Base-by-base conservation (phyloP, 2,329 filamentous ascomycete genomes). In the Pseudocercospora fuligena region DNA sequence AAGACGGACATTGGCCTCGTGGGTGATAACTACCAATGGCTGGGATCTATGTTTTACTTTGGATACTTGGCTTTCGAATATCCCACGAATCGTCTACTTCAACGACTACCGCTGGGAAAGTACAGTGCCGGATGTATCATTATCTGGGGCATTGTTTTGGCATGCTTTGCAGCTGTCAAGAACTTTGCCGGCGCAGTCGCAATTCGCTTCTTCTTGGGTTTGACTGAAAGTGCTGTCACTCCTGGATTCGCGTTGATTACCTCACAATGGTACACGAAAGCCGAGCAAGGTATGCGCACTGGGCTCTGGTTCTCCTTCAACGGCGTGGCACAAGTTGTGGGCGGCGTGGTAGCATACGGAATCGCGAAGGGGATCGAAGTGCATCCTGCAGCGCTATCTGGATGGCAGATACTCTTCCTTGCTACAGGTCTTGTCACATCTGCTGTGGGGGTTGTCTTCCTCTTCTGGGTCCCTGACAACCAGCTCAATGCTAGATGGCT, bases 301-400 rank as follows among this genome's bases (percentile, higher is more conserved):
- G 86, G 85, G 3, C 85, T 91, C 63, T 92, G 90, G 90, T 91
- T 91, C 78, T 85, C 81, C 59, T 90, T 89, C 80, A 90, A 89
- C 68, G 88, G 88, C 1, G 85, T 85, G 61, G 88, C 85, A 0
- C 87, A 88, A 75, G 88, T 90, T 16, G 81, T 90, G 40, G 88
- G 88, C 7, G 88, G 88, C 1, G 69, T 87, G 1, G 78, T 90
- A 0, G 87, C 88, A 0, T 90, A 90, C 70, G 88, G 87, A 1
- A 89, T 90, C 49, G 86, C 87, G 0, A 81, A 82, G 14, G 87
- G 86, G 0, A 82, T 83, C 3, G 78, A 81, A 29, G 82, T 82
- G 43, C 79, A 87, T n/a, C 87, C 87, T 2, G 85, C 87, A 0
- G 69, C 79, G 2, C 84, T 92, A 65, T 86, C 84, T 27, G 85